Percentiles rank a stretch among this genome's conserved stretches.
Evolutionary conservation across 768 basidiomycete species (phyloP).

Genomic region (Roridomyces roridus): DNA sequence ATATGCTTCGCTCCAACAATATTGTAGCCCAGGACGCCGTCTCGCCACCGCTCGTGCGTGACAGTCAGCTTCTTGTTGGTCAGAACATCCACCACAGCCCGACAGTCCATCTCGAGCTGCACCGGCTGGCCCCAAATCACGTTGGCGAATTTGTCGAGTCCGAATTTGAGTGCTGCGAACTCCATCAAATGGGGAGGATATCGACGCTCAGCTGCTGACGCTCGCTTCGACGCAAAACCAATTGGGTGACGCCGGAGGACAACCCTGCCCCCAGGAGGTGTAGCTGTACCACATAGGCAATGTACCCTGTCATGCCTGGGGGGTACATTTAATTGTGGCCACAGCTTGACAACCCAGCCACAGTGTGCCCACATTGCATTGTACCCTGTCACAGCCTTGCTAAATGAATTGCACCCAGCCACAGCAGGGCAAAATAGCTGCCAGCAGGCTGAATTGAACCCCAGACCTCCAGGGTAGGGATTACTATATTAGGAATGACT

Average conservation of each 20-base stretch:
- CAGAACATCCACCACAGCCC: constrained; percentile 31
- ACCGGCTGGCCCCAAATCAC: constrained; percentile 31
- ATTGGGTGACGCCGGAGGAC: constrained; percentile 33
- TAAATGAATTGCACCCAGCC: too few species aligned
- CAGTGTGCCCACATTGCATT: too few species aligned
- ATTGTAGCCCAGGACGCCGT: constrained; percentile 30
- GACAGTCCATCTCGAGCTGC: constrained; percentile 24
- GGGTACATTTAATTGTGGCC: too few species aligned
- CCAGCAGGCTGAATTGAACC: too few species aligned
- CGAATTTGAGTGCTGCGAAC: constrained; percentile 30
- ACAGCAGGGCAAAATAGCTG: too few species aligned
- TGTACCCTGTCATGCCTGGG: too few species aligned
- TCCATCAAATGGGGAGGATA: constrained; percentile 40
- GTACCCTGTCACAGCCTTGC: too few species aligned
- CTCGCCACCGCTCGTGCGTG: constrained; percentile 34
- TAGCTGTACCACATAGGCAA: too few species aligned
- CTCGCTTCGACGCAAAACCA: constrained; percentile 40
- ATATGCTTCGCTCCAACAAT: constrained; percentile 28
- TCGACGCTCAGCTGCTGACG: constrained; percentile 34
- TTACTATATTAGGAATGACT: too few species aligned
- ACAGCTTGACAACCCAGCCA: too few species aligned
- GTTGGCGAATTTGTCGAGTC: constrained; percentile 26
- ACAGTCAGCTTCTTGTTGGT: constrained; percentile 27
- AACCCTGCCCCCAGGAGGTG: constrained; percentile 14
- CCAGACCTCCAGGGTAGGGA: too few species aligned